Evolutionary conservation across 495 filamentous ascomycete species (phyloP).

Genomic region (Penicillium longicatenatum): DNA sequence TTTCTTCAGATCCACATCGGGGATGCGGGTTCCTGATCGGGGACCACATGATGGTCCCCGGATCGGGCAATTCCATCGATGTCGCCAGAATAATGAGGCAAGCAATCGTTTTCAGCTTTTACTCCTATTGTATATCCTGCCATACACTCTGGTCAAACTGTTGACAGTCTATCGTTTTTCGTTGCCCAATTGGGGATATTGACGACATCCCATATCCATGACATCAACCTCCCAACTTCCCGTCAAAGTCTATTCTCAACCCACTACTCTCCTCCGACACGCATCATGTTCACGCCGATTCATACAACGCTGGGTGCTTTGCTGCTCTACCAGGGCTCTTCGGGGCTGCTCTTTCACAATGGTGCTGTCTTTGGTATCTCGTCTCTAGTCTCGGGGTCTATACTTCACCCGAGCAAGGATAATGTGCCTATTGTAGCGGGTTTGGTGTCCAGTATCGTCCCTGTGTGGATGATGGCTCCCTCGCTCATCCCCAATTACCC

Average conservation of each 20-base stretch:
- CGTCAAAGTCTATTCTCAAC: conserved; percentile 17
- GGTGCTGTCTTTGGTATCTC: conserved; percentile 59
- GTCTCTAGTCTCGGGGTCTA: conserved; percentile 44
- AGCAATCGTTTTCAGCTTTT: background rate
- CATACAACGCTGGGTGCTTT: conserved; percentile 58
- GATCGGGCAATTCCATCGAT: background rate
- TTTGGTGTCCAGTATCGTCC: conserved; percentile 44
- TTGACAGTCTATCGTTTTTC: background rate
- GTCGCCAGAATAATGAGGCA: conserved; percentile 1
- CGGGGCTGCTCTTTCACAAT: conserved; percentile 55
- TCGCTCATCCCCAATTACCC: conserved; percentile 49
- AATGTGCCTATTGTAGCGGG: conserved; percentile 54
- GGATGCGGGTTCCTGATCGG: conserved; percentile 2
- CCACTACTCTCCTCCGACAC: conserved; percentile 10
- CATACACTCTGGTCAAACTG: background rate
- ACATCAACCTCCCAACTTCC: conserved; percentile 5
- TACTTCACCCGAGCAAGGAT: conserved; percentile 39
- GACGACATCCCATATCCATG: background rate
- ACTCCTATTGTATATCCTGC: background rate
- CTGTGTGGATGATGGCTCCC: conserved; percentile 43
- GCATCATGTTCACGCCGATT: conserved; percentile 60
- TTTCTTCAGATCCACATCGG: conserved; percentile 2
- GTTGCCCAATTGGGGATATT: background rate
- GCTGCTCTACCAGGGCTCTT: conserved; percentile 55
- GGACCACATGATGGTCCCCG: conserved; percentile 4